phyloP scores from a whole-genome alignment of 75 land plant genomes.

The Larix kaempferi region DNA sequence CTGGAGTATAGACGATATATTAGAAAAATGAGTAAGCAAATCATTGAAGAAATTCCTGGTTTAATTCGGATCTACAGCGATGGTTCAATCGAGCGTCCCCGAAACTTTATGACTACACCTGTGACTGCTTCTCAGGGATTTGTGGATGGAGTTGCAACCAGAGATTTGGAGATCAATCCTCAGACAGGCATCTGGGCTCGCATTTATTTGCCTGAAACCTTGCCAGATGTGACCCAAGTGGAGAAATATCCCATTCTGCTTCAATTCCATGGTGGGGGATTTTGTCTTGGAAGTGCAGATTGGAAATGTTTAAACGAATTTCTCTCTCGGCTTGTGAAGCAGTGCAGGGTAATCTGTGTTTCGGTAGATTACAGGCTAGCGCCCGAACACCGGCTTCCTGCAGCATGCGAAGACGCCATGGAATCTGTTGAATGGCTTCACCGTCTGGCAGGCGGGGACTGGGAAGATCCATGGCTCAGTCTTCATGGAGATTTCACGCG shows the following conservation, averaged over 20 bases:
- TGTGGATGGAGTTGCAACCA: conserved; percentile 3
- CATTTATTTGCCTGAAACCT: conserved; percentile 19
- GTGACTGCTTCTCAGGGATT: conserved; percentile 3
- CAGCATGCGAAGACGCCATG: conserved; percentile 30
- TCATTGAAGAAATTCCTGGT: background rate
- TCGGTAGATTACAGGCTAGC: conserved; percentile 43
- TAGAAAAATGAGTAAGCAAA: too few species aligned
- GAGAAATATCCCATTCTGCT: conserved; percentile 24
- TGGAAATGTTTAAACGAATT: background rate
- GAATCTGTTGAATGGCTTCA: conserved; percentile 22
- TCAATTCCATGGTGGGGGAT: conserved; percentile 47
- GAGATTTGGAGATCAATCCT: conserved; percentile 21
- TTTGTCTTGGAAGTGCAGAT: conserved; percentile 16
- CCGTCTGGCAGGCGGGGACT: background rate
- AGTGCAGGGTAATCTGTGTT: conserved; percentile 14
- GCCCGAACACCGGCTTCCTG: conserved; percentile 38
- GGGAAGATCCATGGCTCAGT: background rate
- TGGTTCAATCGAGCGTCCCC: background rate
- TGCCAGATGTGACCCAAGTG: background rate
- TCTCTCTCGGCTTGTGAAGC: conserved; percentile 14
- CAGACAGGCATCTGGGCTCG: conserved; percentile 29
- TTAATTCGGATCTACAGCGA: background rate
- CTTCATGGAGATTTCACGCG: background rate
- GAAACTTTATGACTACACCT: background rate
- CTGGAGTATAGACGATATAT: too few species aligned